Evolutionary conservation across 495 filamentous ascomycete species (phyloP), one percentile per base, ranked within the genome.

Genomic region (Aspergillus mulundensis): DNA sequence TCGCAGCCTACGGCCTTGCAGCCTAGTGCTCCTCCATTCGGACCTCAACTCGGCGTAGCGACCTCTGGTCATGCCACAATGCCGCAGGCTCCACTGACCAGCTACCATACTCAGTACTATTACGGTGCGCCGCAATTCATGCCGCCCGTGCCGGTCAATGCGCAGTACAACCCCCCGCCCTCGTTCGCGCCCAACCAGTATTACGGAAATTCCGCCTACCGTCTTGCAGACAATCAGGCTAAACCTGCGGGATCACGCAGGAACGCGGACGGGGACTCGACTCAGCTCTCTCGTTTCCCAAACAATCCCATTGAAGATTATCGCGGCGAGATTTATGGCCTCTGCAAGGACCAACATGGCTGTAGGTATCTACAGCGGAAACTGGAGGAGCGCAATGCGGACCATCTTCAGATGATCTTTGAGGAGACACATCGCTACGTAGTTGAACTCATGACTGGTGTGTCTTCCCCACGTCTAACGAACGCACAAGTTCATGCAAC

Each of bases 301-400:
- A 90, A 90, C 63, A 73, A 88, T 59, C 80, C 85, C 15, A 74
- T 98, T n/a, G 87, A 95, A 63, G 77, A 86, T 45, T 83, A 92
- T 57, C 76, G 79, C 39, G 89, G 90, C 34, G 84, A 90, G 61
- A 87, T 98, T 60, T 92, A 96, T 69, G 75, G 75, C 12, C 78
- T 95, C 19, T 97, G 92, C 78, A 97, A 95, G 71, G 94, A 98
- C 65, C 94, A 98, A 71, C 90, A 97, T 70, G 94, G 94, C 23
- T 98, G 94, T 63, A 86, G 94, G 54, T 97, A 89, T 70, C 71
- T 98, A 38, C 94, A 98, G 76, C 91, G 95, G 77, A 94, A 96
- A 72, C 76, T 98, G n/a, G 94, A 97, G 72, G 91, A 95, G 59
- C 85, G 87, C 55, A 86, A 84, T 55, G 82, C 88, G 0, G 86